Base-by-base conservation (phyloP, 2,329 filamentous ascomycete species). In the Cercospora sp. region DNA sequence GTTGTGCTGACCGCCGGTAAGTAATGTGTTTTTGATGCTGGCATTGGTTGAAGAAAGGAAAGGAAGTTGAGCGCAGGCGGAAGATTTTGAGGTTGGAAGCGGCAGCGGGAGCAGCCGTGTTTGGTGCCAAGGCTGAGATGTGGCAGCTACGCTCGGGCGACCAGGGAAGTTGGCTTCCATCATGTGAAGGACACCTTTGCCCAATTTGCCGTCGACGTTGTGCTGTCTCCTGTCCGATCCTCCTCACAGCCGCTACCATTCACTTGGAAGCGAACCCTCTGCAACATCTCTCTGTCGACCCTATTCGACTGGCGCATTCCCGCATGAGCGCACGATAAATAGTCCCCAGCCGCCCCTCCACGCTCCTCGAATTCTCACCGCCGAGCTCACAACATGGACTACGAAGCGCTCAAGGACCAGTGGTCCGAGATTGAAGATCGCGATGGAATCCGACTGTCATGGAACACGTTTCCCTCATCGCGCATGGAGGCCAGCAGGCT, bases 401-500 rank as follows among this genome's bases (percentile, higher is more conserved):
- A 93, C 85, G 94, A 97, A 81, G 87, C 89, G 74, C 84, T 97
- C 74, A 97, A 97, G 84, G 94, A 97, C 82, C 91, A 94, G 84
- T 97, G 94, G 94, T 93, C 90, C 77, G 93, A 97, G 80, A 90
- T 97, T 68, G 95, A 99, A 84, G 95, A 99, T 78, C 90, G 92
- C 75, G 95, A 99, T 88, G 95, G 95, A 70, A 89, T 98, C 77
- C 90, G 95, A 71, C 86, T 99, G 73, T 97, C 94, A 82, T 99
- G 95, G 95, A 99, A 99, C 80, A 96, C 96, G 70, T 97, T 99
- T 78, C 95, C 95, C 61, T 97, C 94, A 84, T 94, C 94, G 78
- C 93, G 95, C 80, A 97, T 99, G 93, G 94, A 78, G 66, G 77
- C 77, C 68, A 77, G 75, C 71, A 73, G 77, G 32, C 75, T 78